A percentile compares a stretch with the other conserved stretches of the same genome.
Evolutionary conservation across 106 monocot genomes (phyloP).

Genomic region (Cymbidium sinense): DNA sequence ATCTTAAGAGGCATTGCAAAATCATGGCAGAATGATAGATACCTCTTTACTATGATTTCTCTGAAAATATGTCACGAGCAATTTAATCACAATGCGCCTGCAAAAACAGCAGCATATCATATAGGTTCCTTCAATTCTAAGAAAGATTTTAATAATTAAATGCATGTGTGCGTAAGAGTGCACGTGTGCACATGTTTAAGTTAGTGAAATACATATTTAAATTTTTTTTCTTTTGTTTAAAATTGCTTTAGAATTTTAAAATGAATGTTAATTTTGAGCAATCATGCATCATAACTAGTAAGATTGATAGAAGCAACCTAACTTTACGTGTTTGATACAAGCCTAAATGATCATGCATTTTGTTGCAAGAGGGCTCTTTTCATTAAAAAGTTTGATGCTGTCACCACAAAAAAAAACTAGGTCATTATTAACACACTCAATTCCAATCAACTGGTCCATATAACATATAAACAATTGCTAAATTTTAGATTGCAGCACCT

Average conservation of each 20-base stretch:
- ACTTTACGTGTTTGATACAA: neutral
- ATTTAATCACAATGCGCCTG: constrained; percentile 97
- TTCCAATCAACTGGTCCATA: neutral
- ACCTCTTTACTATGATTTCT: constrained; percentile 99
- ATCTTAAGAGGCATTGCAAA: neutral
- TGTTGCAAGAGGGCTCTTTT: neutral
- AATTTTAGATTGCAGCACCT: neutral
- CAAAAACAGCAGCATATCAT: constrained; percentile 3
- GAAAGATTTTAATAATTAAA: neutral
- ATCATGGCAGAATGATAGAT: constrained; percentile 6
- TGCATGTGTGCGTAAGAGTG: neutral
- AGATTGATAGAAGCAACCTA: no score
- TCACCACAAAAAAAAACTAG: neutral
- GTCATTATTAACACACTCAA: neutral
- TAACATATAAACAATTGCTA: neutral
- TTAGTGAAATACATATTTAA: no score
- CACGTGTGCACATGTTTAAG: no score
- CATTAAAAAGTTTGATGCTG: neutral
- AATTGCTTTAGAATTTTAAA: neutral
- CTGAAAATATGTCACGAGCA: constrained; percentile 94
- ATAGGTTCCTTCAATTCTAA: neutral
- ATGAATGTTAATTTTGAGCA: neutral
- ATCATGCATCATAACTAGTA: neutral
- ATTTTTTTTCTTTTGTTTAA: neutral
- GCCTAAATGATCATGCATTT: neutral